Evolutionary conservation across 2,329 filamentous ascomycete species (phyloP).

Genomic region (Fusarium guadeloupense): DNA sequence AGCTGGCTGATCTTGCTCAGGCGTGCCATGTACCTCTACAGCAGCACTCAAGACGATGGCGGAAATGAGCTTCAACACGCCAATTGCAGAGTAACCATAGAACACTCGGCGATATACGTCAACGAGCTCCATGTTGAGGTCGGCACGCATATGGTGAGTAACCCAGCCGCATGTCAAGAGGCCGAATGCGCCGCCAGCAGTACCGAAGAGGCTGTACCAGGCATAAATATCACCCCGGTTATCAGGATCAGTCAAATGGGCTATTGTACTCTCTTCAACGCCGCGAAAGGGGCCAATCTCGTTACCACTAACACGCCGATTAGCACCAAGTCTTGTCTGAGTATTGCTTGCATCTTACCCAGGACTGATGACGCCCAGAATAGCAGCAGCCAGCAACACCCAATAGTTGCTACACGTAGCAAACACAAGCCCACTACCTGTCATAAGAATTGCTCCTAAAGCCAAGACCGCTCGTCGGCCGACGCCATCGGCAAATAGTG

Average conservation of each 20-base stretch:
- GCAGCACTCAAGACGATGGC: constrained; percentile 58
- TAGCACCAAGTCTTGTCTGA: not conserved
- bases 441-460: constrained; percentile 65
- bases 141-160: constrained; percentile 59
- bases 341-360: constrained; percentile 43
- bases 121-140: constrained; percentile 54
- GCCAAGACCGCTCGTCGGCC: constrained; percentile 64
- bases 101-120: constrained; percentile 66
- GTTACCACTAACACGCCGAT: constrained; percentile 58
- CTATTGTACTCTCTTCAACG: constrained; percentile 68
- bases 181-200: constrained; percentile 68
- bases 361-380: constrained; percentile 70
- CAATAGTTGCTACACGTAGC: constrained; percentile 63
- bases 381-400: constrained; percentile 64
- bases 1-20: not conserved
- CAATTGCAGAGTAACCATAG: constrained; percentile 51
- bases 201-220: constrained; percentile 69
- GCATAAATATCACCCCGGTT: constrained; percentile 66
- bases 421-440: constrained; percentile 64
- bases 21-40: constrained; percentile 51
- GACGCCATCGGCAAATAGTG: constrained; percentile 65
- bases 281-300: constrained; percentile 72
- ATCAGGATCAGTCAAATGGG: constrained; percentile 60
- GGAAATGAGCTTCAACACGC: constrained; percentile 64
- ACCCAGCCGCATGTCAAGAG: constrained; percentile 68